Evolutionary conservation across 371 early-diverging fungal genomes (phyloP).

Genomic region (Mucor circinelloides): DNA sequence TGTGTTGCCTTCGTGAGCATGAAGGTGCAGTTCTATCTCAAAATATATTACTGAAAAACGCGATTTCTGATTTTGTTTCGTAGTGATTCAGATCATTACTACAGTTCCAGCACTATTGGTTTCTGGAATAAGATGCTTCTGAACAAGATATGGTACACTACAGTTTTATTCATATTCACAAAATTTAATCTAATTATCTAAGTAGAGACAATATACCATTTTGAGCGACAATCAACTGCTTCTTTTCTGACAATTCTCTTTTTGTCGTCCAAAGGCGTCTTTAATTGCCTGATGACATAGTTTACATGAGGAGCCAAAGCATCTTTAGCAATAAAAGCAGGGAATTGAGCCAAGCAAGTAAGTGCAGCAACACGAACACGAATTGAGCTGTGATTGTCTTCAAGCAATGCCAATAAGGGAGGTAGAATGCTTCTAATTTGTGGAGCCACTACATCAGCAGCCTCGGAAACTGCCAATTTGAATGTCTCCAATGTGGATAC

Average conservation of each 20-base stretch:
- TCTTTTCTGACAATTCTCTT: conserved; percentile 88
- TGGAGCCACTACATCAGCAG: conserved; percentile 62
- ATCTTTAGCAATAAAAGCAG: conserved; percentile 62
- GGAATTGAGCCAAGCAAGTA: conserved; percentile 68
- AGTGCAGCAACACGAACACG: conserved; percentile 72
- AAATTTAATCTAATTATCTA: neutral
- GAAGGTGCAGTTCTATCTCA: too few species aligned
- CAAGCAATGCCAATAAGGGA: conserved; percentile 46
- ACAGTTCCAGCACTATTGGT: too few species aligned
- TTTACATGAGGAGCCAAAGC: conserved; percentile 64
- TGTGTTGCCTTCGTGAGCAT: too few species aligned
- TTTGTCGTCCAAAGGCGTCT: conserved; percentile 76
- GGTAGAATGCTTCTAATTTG: conserved; percentile 57
- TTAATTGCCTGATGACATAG: conserved; percentile 65
- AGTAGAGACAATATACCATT: conserved; percentile 64
- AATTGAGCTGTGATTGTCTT: conserved; percentile 41
- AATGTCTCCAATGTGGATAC: conserved; percentile 80
- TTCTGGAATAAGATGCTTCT: too few species aligned
- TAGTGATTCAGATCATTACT: too few species aligned
- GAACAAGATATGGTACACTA: neutral
- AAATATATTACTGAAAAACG: too few species aligned
- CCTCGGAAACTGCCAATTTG: conserved; percentile 61
- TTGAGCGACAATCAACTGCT: conserved; percentile 83
- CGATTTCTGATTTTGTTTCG: too few species aligned
- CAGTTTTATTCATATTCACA: neutral